These are phyloP conservation scores for Adansonia digitata DNA, from an alignment of 345 rosid genomes.

Conservation along the genomic window DNA sequence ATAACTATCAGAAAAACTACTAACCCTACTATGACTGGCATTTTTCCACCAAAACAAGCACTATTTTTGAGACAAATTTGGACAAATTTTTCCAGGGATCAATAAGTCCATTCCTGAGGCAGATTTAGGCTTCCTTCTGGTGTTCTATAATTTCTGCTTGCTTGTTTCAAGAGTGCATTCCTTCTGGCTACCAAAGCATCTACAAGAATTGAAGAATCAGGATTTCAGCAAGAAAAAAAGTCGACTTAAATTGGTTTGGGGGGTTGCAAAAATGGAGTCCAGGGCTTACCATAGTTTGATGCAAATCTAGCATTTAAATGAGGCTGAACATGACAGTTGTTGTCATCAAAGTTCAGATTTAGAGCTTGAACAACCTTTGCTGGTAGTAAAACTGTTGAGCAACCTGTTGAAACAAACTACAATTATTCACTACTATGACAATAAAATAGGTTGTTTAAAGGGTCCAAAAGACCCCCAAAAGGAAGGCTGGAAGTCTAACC, in stretches of 20 bases:
- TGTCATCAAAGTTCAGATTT: constrained; percentile 35
- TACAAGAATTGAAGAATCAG: constrained; percentile 10
- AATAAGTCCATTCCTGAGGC: constrained; percentile 70
- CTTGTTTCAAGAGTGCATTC: constrained; percentile 21
- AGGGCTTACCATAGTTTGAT: constrained; percentile 28
- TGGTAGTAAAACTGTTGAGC: constrained; percentile 39
- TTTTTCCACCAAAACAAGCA: constrained; percentile 11
- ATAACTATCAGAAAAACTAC: constrained; percentile 6
- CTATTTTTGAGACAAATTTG: not conserved
- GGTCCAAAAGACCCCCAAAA: not conserved
- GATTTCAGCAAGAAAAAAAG: no score
- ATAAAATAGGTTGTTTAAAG: no score
- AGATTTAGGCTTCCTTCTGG: constrained; percentile 25
- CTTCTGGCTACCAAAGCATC: constrained; percentile 44
- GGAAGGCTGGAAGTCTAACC: constrained; percentile 26
- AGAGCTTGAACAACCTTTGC: constrained; percentile 53
- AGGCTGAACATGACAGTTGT: constrained; percentile 23
- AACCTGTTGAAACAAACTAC: no score
- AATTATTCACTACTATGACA: not conserved
- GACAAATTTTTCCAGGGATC: not conserved
- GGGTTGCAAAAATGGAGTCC: fast-evolving
- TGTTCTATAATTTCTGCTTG: constrained; percentile 23
- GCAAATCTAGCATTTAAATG: constrained; percentile 19
- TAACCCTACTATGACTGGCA: not conserved
- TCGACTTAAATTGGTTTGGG: fast-evolving